Percentiles rank a stretch among this genome's conserved stretches.
Conservation (phyloP, 257 asterid species). For the Nicotiana knightiana region DNA sequence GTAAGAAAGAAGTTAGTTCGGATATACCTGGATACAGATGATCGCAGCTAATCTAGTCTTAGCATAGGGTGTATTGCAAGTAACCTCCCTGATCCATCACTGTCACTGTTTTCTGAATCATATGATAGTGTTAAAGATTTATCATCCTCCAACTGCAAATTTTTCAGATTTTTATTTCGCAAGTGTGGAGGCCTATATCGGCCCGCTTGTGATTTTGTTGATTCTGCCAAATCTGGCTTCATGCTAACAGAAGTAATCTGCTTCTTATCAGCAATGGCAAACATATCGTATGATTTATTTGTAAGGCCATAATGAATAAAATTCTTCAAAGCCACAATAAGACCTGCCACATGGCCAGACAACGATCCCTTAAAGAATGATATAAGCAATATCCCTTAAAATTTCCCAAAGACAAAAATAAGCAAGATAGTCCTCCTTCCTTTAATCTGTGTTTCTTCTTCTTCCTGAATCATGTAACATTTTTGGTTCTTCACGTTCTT, state of each 20-base stretch:
- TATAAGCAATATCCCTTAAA: too few species aligned
- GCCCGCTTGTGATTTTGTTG: constrained; percentile 39
- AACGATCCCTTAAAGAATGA: constrained; percentile 40
- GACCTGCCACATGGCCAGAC: constrained; percentile 80
- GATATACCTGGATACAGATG: constrained; percentile 74
- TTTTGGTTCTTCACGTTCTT: neutral
- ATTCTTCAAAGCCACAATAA: constrained; percentile 65
- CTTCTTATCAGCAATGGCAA: constrained; percentile 33
- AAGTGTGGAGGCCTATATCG: constrained; percentile 89
- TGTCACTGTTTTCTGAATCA: constrained; percentile 89
- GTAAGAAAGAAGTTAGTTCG: constrained; percentile 18
- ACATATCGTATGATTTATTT: constrained; percentile 32
- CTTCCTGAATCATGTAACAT: neutral
- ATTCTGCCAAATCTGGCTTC: constrained; percentile 26
- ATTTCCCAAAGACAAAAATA: too few species aligned
- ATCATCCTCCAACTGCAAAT: constrained; percentile 32
- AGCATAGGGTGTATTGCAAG: constrained; percentile 34
- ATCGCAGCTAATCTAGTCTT: constrained; percentile 81
- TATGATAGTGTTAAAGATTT: constrained; percentile 43
- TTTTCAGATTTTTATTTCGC: constrained; percentile 42
- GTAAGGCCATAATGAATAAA: constrained; percentile 73
- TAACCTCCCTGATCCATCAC: constrained; percentile 59
- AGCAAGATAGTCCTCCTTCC: too few species aligned
- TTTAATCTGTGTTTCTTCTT: too few species aligned
- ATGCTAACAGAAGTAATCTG: constrained; percentile 30